Evolutionary conservation across 345 rosid species (phyloP), one percentile per base, ranked within the genome.

Genomic region (Euphorbia peplus): DNA sequence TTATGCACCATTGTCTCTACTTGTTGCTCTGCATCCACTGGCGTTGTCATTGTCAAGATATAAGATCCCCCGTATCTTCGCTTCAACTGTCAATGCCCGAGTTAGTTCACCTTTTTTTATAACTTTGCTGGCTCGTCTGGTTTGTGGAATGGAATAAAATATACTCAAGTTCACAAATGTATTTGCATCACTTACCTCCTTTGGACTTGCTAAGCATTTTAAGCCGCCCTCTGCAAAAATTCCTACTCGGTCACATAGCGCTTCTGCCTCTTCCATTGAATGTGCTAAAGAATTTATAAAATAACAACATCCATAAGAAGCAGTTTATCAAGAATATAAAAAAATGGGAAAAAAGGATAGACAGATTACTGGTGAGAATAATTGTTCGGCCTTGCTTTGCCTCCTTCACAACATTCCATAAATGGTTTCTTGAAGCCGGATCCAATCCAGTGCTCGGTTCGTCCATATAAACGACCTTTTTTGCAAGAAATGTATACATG

Each of bases 211-310:
- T 13, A 95, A 82, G 82, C 97, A 95, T 74, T 86, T 95, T 79
- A 95, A 80, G 78, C 90, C 67, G 18, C 99, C 96, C 41, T 79
- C 87, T 0, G 91, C 97, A 24, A 95, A 90, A 70, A 95, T 86
- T 55, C 97, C 99, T 50, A 91, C 41, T 28, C 97, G 83, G 74
- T 91, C 95, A 70, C 99, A 91, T 1, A 95, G 82, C 64, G 65
- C 85, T 74, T 95, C 99, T 48, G 99, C 99, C 79, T 95, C 99
- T 81, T 91, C 99, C 97, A 91, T 91, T 12, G 99, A 95, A 54
- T 95, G 97, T 0, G 99, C 97, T 82, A 84, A 54, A 78, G 61
- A 14, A 71, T 16, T 6, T 22, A 37, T n/a, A 39, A 54, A 73
- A 70, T 51, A 39, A 39, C 56, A 46, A 47, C 55, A 35, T 73